Evolutionary conservation across 1,284 basidiomycete species (phyloP).

Genomic region (Ceratobasidium sp.): DNA sequence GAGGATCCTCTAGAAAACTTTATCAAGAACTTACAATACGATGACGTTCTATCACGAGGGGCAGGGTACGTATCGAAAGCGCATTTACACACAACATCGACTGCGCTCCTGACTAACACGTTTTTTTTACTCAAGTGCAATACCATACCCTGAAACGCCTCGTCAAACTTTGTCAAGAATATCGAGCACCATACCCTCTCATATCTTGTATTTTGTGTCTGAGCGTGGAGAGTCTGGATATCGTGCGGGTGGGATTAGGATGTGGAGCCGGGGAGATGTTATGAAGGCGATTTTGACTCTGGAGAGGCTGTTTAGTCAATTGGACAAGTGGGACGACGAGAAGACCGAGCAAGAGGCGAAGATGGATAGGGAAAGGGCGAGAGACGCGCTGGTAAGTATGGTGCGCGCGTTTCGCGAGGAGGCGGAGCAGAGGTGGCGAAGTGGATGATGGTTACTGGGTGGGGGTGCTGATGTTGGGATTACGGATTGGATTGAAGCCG

Average conservation of each 20-base stretch:
- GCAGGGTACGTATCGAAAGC: conserved; percentile 9
- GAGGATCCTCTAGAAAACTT: conserved; percentile 39
- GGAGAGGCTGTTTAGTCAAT: conserved; percentile 19
- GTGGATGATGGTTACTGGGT: not conserved
- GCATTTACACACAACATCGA: conserved; percentile 2
- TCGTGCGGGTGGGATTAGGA: conserved; percentile 34
- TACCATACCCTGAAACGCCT: conserved; percentile 30
- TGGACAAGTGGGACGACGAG: conserved; percentile 26
- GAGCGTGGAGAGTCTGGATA: conserved; percentile 29
- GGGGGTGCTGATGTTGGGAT: not conserved
- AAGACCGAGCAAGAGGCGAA: conserved; percentile 3
- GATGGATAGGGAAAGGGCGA: conserved; percentile 3
- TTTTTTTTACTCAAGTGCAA: conserved; percentile 18
- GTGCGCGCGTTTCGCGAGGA: conserved; percentile 12
- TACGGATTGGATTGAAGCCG: not conserved
- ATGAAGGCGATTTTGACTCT: conserved; percentile 17
- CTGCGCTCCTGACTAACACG: not conserved
- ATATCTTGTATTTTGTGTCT: conserved; percentile 31
- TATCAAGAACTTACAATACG: conserved; percentile 19
- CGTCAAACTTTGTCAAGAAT: conserved; percentile 31
- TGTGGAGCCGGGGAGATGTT: conserved; percentile 35
- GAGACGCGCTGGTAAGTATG: conserved; percentile 35
- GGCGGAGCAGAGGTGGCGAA: conserved; percentile 8
- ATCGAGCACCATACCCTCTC: conserved; percentile 18
- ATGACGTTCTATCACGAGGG: conserved; percentile 24